Conservation (phyloP, 805 yeast species). For the Geotrichum ghanense region DNA sequence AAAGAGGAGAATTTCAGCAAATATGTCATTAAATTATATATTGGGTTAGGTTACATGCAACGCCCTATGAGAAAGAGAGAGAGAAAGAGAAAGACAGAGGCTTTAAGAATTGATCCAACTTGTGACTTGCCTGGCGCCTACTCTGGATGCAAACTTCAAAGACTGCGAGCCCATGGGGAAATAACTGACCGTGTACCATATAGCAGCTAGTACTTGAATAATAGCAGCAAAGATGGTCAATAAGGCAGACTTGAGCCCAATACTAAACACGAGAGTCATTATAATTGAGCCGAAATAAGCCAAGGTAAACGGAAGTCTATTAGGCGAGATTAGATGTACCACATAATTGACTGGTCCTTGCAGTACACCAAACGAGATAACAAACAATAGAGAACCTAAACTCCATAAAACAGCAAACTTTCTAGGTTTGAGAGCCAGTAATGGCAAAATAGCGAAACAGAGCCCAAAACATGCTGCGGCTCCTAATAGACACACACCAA, state of each 20-base stretch:
- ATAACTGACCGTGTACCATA: constrained; percentile 83
- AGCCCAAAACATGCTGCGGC: constrained; percentile 71
- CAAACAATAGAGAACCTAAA: constrained; percentile 77
- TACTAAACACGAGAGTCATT: constrained; percentile 67
- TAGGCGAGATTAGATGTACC: constrained; percentile 60
- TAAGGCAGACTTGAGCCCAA: constrained; percentile 57
- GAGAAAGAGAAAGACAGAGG: background rate
- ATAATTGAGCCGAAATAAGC: constrained; percentile 75
- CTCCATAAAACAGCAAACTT: constrained; percentile 86
- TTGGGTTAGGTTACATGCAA: constrained; percentile 1
- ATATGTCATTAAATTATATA: background rate
- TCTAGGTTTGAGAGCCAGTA: constrained; percentile 76
- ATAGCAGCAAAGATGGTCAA: constrained; percentile 66
- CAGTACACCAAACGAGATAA: constrained; percentile 76
- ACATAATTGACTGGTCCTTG: constrained; percentile 86
- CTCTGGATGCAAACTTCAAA: constrained; percentile 40
- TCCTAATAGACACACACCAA: constrained; percentile 64
- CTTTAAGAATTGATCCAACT: constrained; percentile 29
- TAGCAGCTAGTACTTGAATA: constrained; percentile 73
- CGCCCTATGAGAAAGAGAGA: no score
- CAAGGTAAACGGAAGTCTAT: constrained; percentile 67
- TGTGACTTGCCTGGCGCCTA: constrained; percentile 45
- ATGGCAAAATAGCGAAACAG: constrained; percentile 79
- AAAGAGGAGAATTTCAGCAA: background rate
- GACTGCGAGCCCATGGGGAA: constrained; percentile 94